Percentiles rank a stretch among this genome's conserved stretches.
These are phyloP conservation scores for Sclerospora graminicola DNA, from an alignment of 352 stramenopile species.

Conservation along the genomic window DNA sequence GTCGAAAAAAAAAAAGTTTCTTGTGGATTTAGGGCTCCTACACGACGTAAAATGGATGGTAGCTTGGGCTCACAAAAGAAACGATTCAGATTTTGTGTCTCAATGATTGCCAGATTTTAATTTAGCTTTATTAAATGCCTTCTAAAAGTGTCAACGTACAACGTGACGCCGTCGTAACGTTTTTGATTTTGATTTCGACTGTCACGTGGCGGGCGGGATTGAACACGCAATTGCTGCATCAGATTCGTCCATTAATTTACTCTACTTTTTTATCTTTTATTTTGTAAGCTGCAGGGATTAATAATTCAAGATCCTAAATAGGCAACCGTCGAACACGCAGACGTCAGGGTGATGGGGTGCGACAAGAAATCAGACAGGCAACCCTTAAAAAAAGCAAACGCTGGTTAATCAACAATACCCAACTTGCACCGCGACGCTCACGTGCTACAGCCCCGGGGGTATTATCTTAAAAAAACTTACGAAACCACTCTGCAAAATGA, in stretches of 20 bases:
- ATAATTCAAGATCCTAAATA: background rate
- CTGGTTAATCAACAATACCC: background rate
- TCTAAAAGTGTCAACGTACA: background rate
- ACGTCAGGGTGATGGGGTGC: conserved; percentile 6
- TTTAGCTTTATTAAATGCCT: background rate
- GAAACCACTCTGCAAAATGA: no score
- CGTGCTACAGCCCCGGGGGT: background rate
- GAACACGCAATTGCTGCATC: background rate
- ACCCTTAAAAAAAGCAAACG: background rate
- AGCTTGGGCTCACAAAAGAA: no score
- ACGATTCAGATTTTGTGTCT: no score
- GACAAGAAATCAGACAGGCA: background rate
- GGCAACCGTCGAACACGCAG: conserved; percentile 20
- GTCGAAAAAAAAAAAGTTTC: background rate
- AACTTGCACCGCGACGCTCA: conserved; percentile 9
- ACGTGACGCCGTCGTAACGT: background rate
- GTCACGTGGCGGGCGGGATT: background rate
- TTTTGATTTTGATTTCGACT: background rate
- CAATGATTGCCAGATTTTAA: background rate
- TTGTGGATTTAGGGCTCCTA: no score
- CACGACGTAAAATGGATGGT: no score
- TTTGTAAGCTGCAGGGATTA: background rate
- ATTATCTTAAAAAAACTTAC: no score
- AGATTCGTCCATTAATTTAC: background rate
- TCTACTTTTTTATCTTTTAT: background rate